Conservation (phyloP, 345 rosid species). For the Sonneratia alba region DNA sequence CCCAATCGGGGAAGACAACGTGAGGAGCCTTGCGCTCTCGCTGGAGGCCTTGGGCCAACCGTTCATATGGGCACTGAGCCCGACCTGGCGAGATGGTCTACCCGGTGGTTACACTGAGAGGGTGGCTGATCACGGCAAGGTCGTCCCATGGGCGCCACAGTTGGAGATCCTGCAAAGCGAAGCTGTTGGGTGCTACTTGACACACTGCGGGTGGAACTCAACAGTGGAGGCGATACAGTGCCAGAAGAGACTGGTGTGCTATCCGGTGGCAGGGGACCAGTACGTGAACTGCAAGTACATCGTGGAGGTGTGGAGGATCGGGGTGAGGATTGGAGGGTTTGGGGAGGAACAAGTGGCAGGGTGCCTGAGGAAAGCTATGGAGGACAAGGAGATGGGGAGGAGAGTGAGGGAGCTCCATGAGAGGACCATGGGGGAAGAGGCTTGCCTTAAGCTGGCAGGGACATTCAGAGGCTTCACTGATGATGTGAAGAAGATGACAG, state of each 20-base stretch:
- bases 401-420: conserved; percentile 29
- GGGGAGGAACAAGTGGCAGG: conserved; percentile 12
- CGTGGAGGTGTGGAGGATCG: conserved; percentile 4
- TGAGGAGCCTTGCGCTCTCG: conserved; percentile 37
- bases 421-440: conserved; percentile 33
- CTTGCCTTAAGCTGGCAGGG: conserved; percentile 11
- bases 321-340: conserved; percentile 1
- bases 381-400: conserved; percentile 31
- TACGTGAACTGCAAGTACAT: conserved; percentile 47
- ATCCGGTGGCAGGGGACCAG: conserved; percentile 77
- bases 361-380: conserved; percentile 32
- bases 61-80: conserved; percentile 56
- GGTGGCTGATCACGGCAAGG: conserved; percentile 29
- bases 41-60: conserved; percentile 38
- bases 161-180: conserved; percentile 35
- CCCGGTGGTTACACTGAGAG: conserved; percentile 39
- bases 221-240: conserved; percentile 53
- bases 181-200: conserved; percentile 46
- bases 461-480: conserved; percentile 23
- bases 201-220: conserved; percentile 96
- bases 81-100: conserved; percentile 45
- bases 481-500: neutral
- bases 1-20: conserved; percentile 53
- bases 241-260: conserved; percentile 42
- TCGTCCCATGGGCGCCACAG: conserved; percentile 77